Percentiles rank a stretch among this genome's conserved stretches.
Evolutionary conservation across 176 grass and related monocot genomes (phyloP).

Genomic region (Alloteropsis semialata): DNA sequence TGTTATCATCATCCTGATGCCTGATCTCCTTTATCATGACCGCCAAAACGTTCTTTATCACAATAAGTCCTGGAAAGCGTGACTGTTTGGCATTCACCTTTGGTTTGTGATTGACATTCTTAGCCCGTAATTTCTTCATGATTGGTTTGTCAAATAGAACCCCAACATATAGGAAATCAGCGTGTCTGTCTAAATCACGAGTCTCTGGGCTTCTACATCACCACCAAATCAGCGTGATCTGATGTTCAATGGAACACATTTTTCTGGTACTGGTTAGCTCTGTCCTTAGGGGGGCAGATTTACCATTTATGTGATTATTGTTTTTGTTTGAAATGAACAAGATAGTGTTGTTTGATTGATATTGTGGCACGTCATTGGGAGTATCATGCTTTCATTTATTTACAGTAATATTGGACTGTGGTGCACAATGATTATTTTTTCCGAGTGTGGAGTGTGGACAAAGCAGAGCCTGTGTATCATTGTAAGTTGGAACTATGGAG

Average conservation of each 20-base stretch:
- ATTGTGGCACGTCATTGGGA: not conserved
- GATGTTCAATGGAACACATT: not conserved
- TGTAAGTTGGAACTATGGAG: not conserved
- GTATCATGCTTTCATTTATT: not conserved
- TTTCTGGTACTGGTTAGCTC: not conserved
- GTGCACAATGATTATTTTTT: not conserved
- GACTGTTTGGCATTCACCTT: not conserved
- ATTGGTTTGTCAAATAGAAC: constrained; percentile 32
- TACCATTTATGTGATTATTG: not conserved
- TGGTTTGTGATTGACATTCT: not conserved
- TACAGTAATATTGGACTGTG: not conserved
- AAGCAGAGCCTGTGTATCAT: not conserved
- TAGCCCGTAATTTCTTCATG: not conserved
- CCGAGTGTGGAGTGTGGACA: too few species aligned
- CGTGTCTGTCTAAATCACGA: not conserved
- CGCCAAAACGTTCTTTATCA: not conserved
- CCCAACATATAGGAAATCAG: constrained; percentile 36
- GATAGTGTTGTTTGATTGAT: not conserved
- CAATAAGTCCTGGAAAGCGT: not conserved
- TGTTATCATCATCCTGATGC: constrained; percentile 5
- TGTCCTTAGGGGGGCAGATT: not conserved
- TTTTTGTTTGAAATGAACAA: not conserved
- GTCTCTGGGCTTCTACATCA: not conserved
- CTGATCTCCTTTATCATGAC: constrained; percentile 17
- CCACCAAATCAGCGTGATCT: not conserved